A percentile compares a stretch with the other conserved stretches of the same genome.
phyloP scores from a whole-genome alignment of 2,329 filamentous ascomycete species.

The Fusarium sp. region DNA sequence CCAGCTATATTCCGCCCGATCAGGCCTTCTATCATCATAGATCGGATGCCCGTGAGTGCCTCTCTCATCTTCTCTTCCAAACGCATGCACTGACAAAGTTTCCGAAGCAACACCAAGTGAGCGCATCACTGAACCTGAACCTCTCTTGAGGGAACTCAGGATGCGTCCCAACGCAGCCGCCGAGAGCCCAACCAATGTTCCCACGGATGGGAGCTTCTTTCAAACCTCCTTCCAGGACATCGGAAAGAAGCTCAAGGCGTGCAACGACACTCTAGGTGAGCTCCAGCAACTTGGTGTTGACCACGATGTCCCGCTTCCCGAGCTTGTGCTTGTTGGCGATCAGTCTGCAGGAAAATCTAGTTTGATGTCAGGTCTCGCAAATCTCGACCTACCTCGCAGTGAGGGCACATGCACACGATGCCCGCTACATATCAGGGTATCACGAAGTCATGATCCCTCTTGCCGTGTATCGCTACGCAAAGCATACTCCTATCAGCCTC shows the following conservation, averaged over 20 bases:
- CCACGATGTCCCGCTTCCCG: conserved; percentile 76
- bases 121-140: conserved; percentile 49
- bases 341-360: conserved; percentile 87
- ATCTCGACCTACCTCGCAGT: conserved; percentile 76
- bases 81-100: conserved; percentile 12
- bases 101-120: conserved; percentile 53
- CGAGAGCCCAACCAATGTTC: conserved; percentile 43
- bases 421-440: conserved; percentile 81
- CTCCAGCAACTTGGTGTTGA: conserved; percentile 79
- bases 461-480: conserved; percentile 74
- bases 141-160: conserved; percentile 53
- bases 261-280: conserved; percentile 73
- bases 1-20: conserved; percentile 21
- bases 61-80: background rate
- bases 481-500: conserved; percentile 68
- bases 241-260: conserved; percentile 70
- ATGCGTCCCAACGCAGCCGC: conserved; percentile 39
- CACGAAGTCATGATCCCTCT: conserved; percentile 68
- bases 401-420: conserved; percentile 82
- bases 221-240: conserved; percentile 62
- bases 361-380: conserved; percentile 71
- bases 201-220: conserved; percentile 51
- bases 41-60: conserved; percentile 54
- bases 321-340: conserved; percentile 85
- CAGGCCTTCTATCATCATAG: conserved; percentile 45